phyloP scores from a whole-genome alignment of 306 rosid species.

The Fragaria nilgerrensis region DNA sequence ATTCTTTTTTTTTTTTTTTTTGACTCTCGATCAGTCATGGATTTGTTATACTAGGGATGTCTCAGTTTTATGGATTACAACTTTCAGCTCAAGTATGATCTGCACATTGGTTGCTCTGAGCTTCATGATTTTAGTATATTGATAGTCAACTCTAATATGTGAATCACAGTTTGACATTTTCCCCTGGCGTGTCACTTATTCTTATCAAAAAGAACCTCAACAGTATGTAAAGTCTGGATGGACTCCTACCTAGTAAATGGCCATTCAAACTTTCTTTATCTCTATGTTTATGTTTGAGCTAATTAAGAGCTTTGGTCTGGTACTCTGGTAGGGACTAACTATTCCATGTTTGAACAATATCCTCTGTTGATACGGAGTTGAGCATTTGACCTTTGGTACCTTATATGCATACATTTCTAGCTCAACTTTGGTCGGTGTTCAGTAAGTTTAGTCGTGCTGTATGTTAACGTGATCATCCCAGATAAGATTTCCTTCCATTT shows the following conservation, averaged over 20 bases:
- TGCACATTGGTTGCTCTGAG: not conserved
- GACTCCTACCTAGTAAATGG: not conserved
- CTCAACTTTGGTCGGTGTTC: slow-evolving; percentile 17
- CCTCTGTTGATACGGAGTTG: not conserved
- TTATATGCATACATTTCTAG: not conserved
- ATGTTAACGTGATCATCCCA: slow-evolving; percentile 31
- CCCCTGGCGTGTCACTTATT: not conserved
- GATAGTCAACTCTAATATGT: not conserved
- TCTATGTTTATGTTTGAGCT: not conserved
- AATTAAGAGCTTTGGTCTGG: not conserved
- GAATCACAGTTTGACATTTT: not conserved
- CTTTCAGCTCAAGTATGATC: not conserved
- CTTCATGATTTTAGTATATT: not conserved
- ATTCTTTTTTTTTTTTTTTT: not conserved
- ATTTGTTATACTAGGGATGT: not conserved
- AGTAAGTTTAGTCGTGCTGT: not conserved
- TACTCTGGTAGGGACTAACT: not conserved
- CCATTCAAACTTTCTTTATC: not conserved
- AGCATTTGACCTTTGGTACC: not conserved
- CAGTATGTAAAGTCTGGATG: not conserved
- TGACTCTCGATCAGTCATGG: not conserved
- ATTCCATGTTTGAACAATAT: not conserved
- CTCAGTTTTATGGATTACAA: not conserved
- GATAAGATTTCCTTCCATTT: slow-evolving; percentile 34
- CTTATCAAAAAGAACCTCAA: not conserved